Base-by-base conservation (phyloP, 78 protist genomes). In the Paulinella micropora region DNA sequence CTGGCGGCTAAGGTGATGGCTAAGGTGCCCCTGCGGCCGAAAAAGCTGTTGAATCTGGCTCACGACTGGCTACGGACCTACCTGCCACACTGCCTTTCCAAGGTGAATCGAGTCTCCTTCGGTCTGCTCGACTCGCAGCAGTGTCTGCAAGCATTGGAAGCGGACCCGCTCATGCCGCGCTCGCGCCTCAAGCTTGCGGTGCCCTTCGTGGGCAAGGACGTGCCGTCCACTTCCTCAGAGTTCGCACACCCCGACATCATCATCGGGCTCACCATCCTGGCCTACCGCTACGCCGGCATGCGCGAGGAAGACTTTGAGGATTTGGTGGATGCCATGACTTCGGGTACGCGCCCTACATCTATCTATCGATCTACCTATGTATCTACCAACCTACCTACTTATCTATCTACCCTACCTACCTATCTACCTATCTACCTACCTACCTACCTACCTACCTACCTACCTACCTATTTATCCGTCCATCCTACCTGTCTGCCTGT, bases 241-340 rank as follows among this genome's bases (percentile, higher is more conserved):
- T 92, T 90, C 51, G 92, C 92, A 38, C 94, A 92, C 83, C 92
- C 92, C 31, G 94, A 92, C 90, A 82, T 92, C 40, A 86, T 90
- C 89, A 87, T 92, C 36, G 92, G 91, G 4, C 87, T 92, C 35
- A 84, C 94, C 9, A 39, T 90, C 3, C 89, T 92, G 34, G 94
- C 91, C 34, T 92, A 90, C 86, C 88, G 92, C 26, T 90, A 92
- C 86, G 88, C 87, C 4, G 94, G 94, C 0, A 40, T 92, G 73
- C 89, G 94, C 0, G 36, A 51, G 35, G 0, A 34, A 15, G 93
- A 92, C 83, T 89, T 92, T 39, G 39, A 39, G 32, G 6, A 3
- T 15, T 29, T 81, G 15, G 6, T 4, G 84, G 84, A 88, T n/a
- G 36, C 79, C 73, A 0, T 88, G 32, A 3, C 86, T 0, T 3